Evolutionary conservation across 2,329 filamentous ascomycete genomes (phyloP).

Genomic region (Phaeosphaeriaceae sp.): DNA sequence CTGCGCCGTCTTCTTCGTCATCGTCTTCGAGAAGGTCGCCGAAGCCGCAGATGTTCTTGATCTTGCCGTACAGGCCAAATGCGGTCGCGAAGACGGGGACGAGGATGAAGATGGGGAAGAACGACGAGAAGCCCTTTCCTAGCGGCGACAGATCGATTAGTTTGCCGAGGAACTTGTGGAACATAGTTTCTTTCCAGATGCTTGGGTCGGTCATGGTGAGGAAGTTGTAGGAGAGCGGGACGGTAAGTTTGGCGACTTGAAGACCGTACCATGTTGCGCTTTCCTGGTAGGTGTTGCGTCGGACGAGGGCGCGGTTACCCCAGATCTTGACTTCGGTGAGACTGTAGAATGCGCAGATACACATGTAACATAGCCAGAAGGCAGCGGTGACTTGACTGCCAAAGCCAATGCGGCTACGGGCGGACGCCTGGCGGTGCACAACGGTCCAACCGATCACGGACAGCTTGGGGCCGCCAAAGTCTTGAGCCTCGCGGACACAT

Average conservation of each 20-base stretch:
- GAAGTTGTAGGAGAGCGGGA: conserved; percentile 96
- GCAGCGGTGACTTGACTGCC: conserved; percentile 84
- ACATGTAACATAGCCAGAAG: conserved; percentile 96
- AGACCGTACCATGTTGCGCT: conserved; percentile 95
- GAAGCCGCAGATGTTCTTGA: conserved; percentile 79
- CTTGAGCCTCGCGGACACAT: conserved; percentile 77
- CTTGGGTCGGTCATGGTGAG: conserved; percentile 81
- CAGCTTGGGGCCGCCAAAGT: conserved; percentile 65
- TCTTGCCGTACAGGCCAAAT: conserved; percentile 87
- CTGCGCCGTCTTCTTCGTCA: conserved; percentile 71
- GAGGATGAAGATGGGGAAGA: conserved; percentile 88
- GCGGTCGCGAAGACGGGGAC: conserved; percentile 84
- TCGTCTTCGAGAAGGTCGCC: conserved; percentile 81
- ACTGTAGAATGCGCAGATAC: conserved; percentile 82
- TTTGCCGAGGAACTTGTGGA: conserved; percentile 84
- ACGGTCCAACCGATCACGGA: conserved; percentile 74
- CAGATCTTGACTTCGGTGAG: conserved; percentile 96
- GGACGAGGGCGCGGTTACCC: conserved; percentile 90
- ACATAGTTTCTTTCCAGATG: conserved; percentile 79
- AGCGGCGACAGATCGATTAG: conserved; percentile 84
- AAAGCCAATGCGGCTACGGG: conserved; percentile 80
- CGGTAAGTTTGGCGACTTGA: conserved; percentile 89
- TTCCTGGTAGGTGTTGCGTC: conserved; percentile 89
- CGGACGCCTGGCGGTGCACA: conserved; percentile 75
- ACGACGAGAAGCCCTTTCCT: conserved; percentile 82